These are phyloP conservation scores for Salix purpurea DNA, from an alignment of 345 rosid species.

Conservation along the genomic window DNA sequence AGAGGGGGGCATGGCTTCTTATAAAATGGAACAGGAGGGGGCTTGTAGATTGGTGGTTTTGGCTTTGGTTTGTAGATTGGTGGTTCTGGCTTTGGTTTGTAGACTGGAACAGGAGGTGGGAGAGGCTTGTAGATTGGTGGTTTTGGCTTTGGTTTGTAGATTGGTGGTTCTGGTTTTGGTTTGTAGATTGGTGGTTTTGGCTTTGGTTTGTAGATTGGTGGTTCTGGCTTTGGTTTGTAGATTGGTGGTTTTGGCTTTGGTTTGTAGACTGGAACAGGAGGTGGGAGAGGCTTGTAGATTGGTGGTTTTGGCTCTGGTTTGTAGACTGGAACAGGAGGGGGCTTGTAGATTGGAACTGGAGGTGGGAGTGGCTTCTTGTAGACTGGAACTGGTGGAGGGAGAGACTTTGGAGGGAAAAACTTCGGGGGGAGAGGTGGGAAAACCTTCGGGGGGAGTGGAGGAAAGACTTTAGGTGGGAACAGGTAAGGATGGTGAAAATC, in stretches of 20 bases:
- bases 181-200: not conserved
- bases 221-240: not conserved
- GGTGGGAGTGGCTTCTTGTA: slow-evolving; percentile 19
- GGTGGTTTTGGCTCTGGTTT: slow-evolving; percentile 13
- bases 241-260: slow-evolving; percentile 4
- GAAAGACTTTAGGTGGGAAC: slow-evolving; percentile 16
- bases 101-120: slow-evolving; percentile 25
- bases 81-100: slow-evolving; percentile 8
- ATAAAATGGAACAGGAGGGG: not conserved
- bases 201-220: not conserved
- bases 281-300: slow-evolving; percentile 10
- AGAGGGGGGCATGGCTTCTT: no score
- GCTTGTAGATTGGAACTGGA: slow-evolving; percentile 9
- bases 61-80: not conserved
- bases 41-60: not conserved
- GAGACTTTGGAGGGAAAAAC: not conserved
- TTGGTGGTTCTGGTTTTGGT: not conserved
- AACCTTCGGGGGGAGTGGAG: slow-evolving; percentile 10
- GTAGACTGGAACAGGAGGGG: not conserved
- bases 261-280: slow-evolving; percentile 22
- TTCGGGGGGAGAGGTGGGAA: slow-evolving; percentile 12
- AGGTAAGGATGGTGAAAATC: slow-evolving; percentile 18
- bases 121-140: slow-evolving; percentile 18
- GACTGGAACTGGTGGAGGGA: slow-evolving; percentile 21
- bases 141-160: not conserved